phyloP scores from a whole-genome alignment of 208 protist genomes.

The Acanthamoeba royreba region DNA sequence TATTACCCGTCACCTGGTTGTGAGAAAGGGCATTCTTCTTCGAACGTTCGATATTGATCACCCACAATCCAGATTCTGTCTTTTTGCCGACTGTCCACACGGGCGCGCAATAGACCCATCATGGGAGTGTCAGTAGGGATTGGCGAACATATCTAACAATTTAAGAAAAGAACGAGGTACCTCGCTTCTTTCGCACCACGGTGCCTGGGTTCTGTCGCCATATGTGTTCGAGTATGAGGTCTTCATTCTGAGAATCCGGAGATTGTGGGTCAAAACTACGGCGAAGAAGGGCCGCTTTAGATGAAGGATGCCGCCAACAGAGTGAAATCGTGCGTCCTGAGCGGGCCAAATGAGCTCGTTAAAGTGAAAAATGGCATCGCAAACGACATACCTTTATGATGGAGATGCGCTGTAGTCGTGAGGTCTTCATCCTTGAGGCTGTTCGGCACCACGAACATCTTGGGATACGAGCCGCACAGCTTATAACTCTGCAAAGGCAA shows the following conservation, averaged over 20 bases:
- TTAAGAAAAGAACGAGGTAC: background rate
- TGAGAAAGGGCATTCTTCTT: background rate
- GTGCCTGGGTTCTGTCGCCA: background rate
- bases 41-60: background rate
- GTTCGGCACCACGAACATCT: background rate
- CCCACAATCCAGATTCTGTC: background rate
- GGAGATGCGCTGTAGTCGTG: background rate
- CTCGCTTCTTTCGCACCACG: background rate
- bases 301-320: background rate
- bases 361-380: background rate
- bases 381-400: background rate
- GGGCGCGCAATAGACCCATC: too few relatives aligned
- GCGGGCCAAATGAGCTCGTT: background rate
- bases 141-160: too few relatives aligned
- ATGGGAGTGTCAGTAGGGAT: too few relatives aligned
- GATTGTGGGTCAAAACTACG: background rate
- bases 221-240: background rate
- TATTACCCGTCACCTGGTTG: background rate
- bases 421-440: background rate
- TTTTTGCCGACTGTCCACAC: background rate
- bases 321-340: background rate
- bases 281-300: background rate
- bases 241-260: background rate
- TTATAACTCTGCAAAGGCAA: background rate
- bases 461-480: background rate